Evolutionary conservation across 495 filamentous ascomycete genomes (phyloP).

Genomic region (Tuber microsphaerosporum): DNA sequence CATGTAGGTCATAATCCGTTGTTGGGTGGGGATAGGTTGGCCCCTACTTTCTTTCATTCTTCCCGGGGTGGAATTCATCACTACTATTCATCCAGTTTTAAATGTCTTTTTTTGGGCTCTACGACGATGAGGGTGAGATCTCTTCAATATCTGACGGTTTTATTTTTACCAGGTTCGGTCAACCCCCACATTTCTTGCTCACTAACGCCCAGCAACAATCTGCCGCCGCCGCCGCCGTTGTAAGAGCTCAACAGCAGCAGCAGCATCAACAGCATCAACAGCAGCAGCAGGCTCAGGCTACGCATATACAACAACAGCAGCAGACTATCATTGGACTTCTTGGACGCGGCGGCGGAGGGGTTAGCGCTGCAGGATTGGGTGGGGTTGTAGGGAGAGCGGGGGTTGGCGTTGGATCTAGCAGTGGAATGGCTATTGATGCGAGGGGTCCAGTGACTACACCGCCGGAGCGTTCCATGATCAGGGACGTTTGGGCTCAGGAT

Average conservation of each 20-base stretch:
- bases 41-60: background rate
- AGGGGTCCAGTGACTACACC: slow-evolving; percentile 10
- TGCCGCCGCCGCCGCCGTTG: slow-evolving; percentile 15
- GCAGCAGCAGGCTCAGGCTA: slow-evolving; percentile 45
- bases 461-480: slow-evolving; percentile 49
- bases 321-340: slow-evolving; percentile 36
- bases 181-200: slow-evolving; percentile 9
- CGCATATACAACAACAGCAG: slow-evolving; percentile 16
- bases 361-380: slow-evolving; percentile 17
- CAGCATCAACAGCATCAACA: slow-evolving; percentile 45
- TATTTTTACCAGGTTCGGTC: background rate
- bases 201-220: slow-evolving; percentile 35
- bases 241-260: slow-evolving; percentile 33
- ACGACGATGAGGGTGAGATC: background rate
- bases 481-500: slow-evolving; percentile 91
- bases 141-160: background rate
- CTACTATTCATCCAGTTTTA: background rate
- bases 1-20: slow-evolving; percentile 29
- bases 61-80: background rate
- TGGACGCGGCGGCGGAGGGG: slow-evolving; percentile 36
- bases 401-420: slow-evolving; percentile 53
- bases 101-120: background rate
- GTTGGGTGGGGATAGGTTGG: slow-evolving; percentile 36
- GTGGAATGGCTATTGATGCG: slow-evolving; percentile 72
- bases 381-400: slow-evolving; percentile 30